Evolutionary conservation across 306 rosid species (phyloP).

Genomic region (Phaseolus lunatus): DNA sequence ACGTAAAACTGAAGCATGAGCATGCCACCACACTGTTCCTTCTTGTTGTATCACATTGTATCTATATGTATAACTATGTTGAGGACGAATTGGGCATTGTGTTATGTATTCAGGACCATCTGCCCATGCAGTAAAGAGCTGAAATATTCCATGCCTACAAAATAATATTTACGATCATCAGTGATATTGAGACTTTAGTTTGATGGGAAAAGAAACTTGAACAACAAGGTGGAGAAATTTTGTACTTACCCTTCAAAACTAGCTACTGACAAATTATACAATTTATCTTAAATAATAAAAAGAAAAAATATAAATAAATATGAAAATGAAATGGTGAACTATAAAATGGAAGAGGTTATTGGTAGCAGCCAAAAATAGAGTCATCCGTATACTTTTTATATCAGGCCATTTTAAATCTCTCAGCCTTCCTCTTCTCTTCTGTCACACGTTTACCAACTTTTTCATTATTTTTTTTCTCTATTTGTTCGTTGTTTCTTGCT

Average conservation of each 20-base stretch:
- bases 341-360: too few relatives aligned
- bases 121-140: conserved; percentile 62
- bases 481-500: too few relatives aligned
- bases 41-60: conserved; percentile 62
- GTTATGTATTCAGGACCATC: conserved; percentile 66
- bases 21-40: conserved; percentile 83
- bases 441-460: background rate
- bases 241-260: background rate
- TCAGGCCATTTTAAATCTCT: too few relatives aligned
- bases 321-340: background rate
- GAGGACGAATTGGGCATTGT: conserved; percentile 60
- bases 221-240: background rate
- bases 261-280: background rate
- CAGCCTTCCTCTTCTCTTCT: background rate
- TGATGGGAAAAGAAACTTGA: background rate
- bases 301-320: background rate
- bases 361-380: too few relatives aligned
- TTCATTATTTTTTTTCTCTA: too few relatives aligned
- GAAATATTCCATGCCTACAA: conserved; percentile 67
- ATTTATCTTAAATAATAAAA: background rate
- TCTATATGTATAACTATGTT: conserved; percentile 50
- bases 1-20: conserved; percentile 61
- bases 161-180: background rate
- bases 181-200: background rate
- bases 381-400: too few relatives aligned